Evolutionary conservation across 306 rosid species (phyloP), one percentile per base, ranked within the genome.

Genomic region (Oemleria cerasiformis): DNA sequence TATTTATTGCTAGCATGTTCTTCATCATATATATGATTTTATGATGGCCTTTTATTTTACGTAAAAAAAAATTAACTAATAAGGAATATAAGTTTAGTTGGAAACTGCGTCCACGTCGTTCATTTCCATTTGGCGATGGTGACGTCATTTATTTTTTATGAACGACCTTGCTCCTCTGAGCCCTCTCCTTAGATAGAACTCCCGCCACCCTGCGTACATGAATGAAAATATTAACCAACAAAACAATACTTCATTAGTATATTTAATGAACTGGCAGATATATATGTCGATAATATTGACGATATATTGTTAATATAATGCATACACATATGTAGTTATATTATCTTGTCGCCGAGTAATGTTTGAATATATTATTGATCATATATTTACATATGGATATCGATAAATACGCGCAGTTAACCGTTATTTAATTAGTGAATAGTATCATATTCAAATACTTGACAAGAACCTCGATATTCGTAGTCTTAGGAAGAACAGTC

Each of bases 391-490:
- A n/a, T n/a, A n/a, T n/a, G n/a, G n/a, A n/a, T n/a, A n/a, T n/a
- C n/a, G n/a, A n/a, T n/a, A n/a, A n/a, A n/a, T n/a, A n/a, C n/a
- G n/a, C n/a, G n/a, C n/a, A n/a, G n/a, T n/a, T n/a, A n/a, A n/a
- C n/a, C n/a, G n/a, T n/a, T n/a, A n/a, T n/a, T n/a, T n/a, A n/a
- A n/a, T n/a, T n/a, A n/a, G n/a, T n/a, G n/a, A n/a, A n/a, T n/a
- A n/a, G n/a, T n/a, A n/a, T n/a, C n/a, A n/a, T n/a, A 53, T 53
- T 20, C 34, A 12, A 7, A 59, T 60, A 76, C 80, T 72, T 77
- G 25, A 43, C 19, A 13, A 78, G 74, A 57, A 77, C 82, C 12
- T 72, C 73, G 58, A 13, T 70, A 49, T 78, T 78, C 17, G 82
- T 78, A 41, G 36, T 39, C 2, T 63, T 9, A 25, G 10, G 44